A percentile compares a stretch with the other conserved stretches of the same genome.
Conservation (phyloP, 345 rosid genomes). For the Mallotus nudiflorus region DNA sequence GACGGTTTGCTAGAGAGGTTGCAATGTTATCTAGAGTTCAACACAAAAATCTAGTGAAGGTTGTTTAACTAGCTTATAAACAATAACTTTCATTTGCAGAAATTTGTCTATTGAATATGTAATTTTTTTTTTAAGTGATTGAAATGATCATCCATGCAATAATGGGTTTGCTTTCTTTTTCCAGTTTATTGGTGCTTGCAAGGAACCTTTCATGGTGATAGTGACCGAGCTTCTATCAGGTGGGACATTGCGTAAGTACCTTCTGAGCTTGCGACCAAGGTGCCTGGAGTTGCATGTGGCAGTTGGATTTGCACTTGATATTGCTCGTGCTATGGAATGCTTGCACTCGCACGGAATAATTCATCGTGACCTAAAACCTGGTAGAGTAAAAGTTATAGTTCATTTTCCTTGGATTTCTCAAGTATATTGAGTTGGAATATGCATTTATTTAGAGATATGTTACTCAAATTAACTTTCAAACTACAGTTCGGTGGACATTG, state of each 20-base stretch:
- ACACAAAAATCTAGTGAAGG: constrained; percentile 94
- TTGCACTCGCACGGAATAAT: constrained; percentile 94
- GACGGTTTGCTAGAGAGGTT: constrained; percentile 81
- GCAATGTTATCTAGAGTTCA: constrained; percentile 88
- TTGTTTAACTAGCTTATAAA: constrained; percentile 20
- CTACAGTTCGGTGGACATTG: constrained; percentile 2
- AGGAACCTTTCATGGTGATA: constrained; percentile 92
- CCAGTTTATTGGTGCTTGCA: constrained; percentile 98
- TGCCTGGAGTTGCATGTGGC: constrained; percentile 69
- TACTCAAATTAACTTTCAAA: neutral
- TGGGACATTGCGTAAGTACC: constrained; percentile 84
- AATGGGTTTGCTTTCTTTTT: constrained; percentile 10
- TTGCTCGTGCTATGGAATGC: constrained; percentile 99
- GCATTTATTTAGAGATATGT: neutral
- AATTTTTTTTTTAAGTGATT: neutral
- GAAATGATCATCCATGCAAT: neutral
- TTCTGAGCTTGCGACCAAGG: constrained; percentile 65
- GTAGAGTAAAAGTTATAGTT: constrained; percentile 36
- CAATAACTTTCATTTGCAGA: neutral
- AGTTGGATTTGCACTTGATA: constrained; percentile 85
- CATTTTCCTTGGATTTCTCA: constrained; percentile 5
- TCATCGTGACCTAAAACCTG: constrained; percentile 97
- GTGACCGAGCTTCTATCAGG: constrained; percentile 89
- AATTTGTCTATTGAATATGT: neutral
- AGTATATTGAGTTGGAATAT: constrained; percentile 11